Evolutionary conservation across 2,329 filamentous ascomycete species (phyloP), one percentile per base, ranked within the genome.

Genomic region (Drechmeria coniospora): DNA sequence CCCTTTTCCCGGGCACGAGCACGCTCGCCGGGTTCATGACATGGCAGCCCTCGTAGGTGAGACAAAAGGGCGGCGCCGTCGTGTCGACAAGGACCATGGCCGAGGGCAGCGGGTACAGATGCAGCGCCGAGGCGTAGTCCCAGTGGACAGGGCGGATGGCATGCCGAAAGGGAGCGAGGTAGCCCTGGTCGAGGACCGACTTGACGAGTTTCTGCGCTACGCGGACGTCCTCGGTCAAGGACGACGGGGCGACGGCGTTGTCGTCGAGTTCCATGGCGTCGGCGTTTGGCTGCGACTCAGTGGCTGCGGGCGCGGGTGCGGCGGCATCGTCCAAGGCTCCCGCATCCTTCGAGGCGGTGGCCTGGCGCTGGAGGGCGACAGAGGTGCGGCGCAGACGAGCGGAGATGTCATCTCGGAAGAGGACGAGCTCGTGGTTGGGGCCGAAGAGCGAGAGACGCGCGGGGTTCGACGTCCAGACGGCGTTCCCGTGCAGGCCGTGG

Each of bases 41-140:
- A 56, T 90, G 81, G 46, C 90, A 95, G 0, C 86, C 87, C 52
- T 93, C 87, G 46, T 95, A 95, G 10, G 81, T 92, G 37, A 94
- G 61, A 29, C 78, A 79, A 45, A 93, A 98, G 0, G 83, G 67
- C 10, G 80, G 75, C 8, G 78, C 75, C 23, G 86, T 81, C 0
- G 78, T 63, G 53, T 98, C 90, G 2, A 83, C 76, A 4, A 98
- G 56, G 11, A 92, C 70, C 44, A 95, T 60, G 1, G 80, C 74
- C 13, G 81, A 87, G 2, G 90, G 90, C 16, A 95, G 55, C 7
- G 87, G 90, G 49, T 94, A 95, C 14, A 98, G 57, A 30, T 82
- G 77, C 37, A 95, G 53, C 3, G 79, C 60, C 5, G 70, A 64
- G 0, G 75, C 74, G 49, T 79, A 82, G 51, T 94, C 87, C 90